Evolutionary conservation across 2,329 filamentous ascomycete genomes (phyloP).

Genomic region (Pseudogymnoascus sp.): DNA sequence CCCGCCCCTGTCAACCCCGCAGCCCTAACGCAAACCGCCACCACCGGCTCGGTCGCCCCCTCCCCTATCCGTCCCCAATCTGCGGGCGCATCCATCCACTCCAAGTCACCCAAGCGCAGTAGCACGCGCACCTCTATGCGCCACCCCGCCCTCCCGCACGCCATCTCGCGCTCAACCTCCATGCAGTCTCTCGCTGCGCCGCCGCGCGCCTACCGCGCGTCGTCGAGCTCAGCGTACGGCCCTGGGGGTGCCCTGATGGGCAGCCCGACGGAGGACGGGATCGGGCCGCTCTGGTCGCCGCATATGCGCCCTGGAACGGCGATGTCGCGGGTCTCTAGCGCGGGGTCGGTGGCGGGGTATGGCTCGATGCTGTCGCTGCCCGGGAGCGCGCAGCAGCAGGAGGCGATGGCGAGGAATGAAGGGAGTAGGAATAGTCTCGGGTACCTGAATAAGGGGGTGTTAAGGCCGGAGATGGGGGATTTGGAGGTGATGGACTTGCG

Average conservation of each 20-base stretch:
- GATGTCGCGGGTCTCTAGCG: neutral
- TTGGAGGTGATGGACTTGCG: neutral
- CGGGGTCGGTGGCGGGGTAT: neutral
- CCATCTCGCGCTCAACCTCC: neutral
- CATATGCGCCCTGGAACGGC: neutral
- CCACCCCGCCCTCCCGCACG: neutral
- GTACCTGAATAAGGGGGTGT: neutral
- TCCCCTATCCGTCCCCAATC: neutral
- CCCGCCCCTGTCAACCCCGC: conserved; percentile 18
- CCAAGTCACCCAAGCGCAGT: neutral
- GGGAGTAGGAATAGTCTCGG: neutral
- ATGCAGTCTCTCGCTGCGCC: neutral
- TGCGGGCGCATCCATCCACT: neutral
- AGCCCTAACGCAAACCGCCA: conserved; percentile 23
- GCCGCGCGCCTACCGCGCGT: neutral
- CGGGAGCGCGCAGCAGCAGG: neutral
- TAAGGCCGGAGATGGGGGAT: conserved; percentile 5
- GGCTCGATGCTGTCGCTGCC: neutral
- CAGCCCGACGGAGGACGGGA: neutral
- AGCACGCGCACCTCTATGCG: conserved; percentile 4
- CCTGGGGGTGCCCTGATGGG: neutral
- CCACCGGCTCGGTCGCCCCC: conserved; percentile 39
- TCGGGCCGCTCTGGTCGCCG: neutral
- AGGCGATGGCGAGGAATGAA: neutral
- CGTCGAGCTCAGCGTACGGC: neutral